A percentile compares a stretch with the other conserved stretches of the same genome.
phyloP scores from a whole-genome alignment of 371 early-diverging fungal genomes.

The Entomophthora muscae region DNA sequence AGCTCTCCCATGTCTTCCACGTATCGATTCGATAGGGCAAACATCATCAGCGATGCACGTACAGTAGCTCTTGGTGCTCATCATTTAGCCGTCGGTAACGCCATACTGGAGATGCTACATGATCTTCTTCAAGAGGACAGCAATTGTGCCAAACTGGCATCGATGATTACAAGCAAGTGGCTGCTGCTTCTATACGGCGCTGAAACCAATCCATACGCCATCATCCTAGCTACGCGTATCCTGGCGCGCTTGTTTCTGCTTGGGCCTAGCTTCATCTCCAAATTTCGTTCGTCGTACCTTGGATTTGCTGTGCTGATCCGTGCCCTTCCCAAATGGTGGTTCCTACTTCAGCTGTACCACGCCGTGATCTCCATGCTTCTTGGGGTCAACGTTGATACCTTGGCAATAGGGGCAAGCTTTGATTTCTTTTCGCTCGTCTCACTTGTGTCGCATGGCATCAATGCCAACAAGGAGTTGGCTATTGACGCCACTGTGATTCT shows the following conservation, averaged over 20 bases:
- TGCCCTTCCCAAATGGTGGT: slow-evolving; percentile 37
- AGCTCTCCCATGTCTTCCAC: not conserved
- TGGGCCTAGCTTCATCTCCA: slow-evolving; percentile 27
- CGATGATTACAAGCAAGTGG: slow-evolving; percentile 52
- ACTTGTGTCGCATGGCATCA: slow-evolving; percentile 18
- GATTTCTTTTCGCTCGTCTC: slow-evolving; percentile 27
- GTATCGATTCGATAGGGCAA: not conserved
- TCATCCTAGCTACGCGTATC: slow-evolving; percentile 35
- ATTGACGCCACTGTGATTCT: slow-evolving; percentile 22
- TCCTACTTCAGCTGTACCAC: slow-evolving; percentile 35
- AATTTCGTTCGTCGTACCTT: slow-evolving; percentile 33
- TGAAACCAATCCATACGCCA: slow-evolving; percentile 31
- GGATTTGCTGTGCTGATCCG: slow-evolving; percentile 36
- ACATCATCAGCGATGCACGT: slow-evolving; percentile 23
- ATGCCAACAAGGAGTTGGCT: slow-evolving; percentile 12
- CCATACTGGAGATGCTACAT: slow-evolving; percentile 48
- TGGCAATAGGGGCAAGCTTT: slow-evolving; percentile 23
- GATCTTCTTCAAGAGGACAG: slow-evolving; percentile 36
- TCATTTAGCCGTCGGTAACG: slow-evolving; percentile 36
- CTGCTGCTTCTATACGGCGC: slow-evolving; percentile 40
- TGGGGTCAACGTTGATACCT: slow-evolving; percentile 33
- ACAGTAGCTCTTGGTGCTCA: slow-evolving; percentile 16
- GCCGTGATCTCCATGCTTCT: slow-evolving; percentile 31
- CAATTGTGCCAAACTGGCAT: slow-evolving; percentile 28
- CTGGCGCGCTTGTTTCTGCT: slow-evolving; percentile 32